Percentiles rank a stretch among this genome's conserved stretches.
Evolutionary conservation across 768 basidiomycete species (phyloP).

Genomic region (Lentinus tigrinus): DNA sequence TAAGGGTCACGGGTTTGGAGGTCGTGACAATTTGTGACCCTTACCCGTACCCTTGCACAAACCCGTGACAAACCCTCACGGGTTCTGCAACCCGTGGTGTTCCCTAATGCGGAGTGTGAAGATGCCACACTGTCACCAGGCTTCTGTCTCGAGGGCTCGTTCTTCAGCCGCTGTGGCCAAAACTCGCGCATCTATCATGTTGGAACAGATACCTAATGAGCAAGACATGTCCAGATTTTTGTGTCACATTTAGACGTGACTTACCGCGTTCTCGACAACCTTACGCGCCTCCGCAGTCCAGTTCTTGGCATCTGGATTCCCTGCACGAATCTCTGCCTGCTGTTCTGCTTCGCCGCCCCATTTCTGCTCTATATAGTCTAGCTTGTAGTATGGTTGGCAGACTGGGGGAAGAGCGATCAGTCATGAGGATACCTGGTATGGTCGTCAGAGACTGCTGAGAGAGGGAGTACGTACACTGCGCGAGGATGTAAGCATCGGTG

Average conservation of each 20-base stretch:
- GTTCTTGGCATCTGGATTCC: not conserved
- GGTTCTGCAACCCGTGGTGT: no score
- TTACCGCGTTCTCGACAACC: not conserved
- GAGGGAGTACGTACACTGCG: conserved; percentile 18
- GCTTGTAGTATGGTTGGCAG: conserved; percentile 28
- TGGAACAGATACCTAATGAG: not conserved
- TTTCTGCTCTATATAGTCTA: not conserved
- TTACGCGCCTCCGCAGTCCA: not conserved
- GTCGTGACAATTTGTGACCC: no score
- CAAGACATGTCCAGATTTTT: no score
- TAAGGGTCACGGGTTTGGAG: no score
- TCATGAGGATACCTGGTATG: no score
- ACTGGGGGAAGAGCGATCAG: conserved; percentile 8
- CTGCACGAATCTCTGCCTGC: not conserved
- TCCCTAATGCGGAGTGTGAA: no score
- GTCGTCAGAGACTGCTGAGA: no score
- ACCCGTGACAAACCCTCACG: no score
- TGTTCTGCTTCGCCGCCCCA: not conserved
- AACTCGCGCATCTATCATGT: not conserved
- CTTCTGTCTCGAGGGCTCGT: not conserved
- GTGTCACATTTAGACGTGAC: no score
- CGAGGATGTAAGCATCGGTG: conserved; percentile 21
- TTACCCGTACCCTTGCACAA: no score
- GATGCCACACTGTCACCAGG: no score
- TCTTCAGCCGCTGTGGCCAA: not conserved